Conservation (phyloP, 2,329 filamentous ascomycete genomes). For the Ophiostoma novo-ulmi region DNA sequence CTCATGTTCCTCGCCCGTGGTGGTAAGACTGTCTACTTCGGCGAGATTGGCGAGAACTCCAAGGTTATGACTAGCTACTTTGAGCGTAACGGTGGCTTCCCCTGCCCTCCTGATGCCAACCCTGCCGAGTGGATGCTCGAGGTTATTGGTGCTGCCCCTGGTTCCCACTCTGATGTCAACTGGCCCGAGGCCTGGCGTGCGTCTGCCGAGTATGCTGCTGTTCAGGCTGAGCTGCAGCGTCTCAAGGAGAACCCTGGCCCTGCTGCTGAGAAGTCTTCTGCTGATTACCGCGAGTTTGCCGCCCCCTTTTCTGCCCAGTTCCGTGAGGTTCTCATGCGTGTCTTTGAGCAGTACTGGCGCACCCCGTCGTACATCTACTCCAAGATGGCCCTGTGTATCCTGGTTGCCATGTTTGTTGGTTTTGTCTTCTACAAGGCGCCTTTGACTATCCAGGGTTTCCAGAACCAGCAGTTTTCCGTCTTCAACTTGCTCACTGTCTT, state of each 20-base stretch:
- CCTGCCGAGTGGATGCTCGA: constrained; percentile 77
- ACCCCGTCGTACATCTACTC: constrained; percentile 85
- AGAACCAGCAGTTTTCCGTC: constrained; percentile 81
- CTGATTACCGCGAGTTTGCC: constrained; percentile 65
- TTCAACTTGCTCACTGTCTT: constrained; percentile 83
- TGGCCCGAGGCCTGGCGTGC: constrained; percentile 61
- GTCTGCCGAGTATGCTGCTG: constrained; percentile 51
- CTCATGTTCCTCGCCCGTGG: constrained; percentile 74
- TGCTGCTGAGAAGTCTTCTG: constrained; percentile 39
- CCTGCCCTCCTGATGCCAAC: constrained; percentile 65
- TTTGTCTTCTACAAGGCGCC: constrained; percentile 72
- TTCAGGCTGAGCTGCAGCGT: constrained; percentile 53
- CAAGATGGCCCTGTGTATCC: constrained; percentile 63
- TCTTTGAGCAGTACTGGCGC: constrained; percentile 78
- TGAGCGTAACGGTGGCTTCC: constrained; percentile 61
- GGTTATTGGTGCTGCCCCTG: constrained; percentile 59
- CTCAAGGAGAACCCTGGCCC: constrained; percentile 49
- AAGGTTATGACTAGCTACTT: constrained; percentile 68
- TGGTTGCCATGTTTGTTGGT: constrained; percentile 69
- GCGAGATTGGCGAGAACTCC: constrained; percentile 64
- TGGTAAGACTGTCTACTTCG: constrained; percentile 76
- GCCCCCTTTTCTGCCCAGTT: constrained; percentile 67
- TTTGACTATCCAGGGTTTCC: constrained; percentile 68
- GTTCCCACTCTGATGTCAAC: constrained; percentile 57
- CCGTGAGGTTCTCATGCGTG: constrained; percentile 61